phyloP scores from a whole-genome alignment of 2,329 filamentous ascomycete genomes.

The Xylaria sp. region DNA sequence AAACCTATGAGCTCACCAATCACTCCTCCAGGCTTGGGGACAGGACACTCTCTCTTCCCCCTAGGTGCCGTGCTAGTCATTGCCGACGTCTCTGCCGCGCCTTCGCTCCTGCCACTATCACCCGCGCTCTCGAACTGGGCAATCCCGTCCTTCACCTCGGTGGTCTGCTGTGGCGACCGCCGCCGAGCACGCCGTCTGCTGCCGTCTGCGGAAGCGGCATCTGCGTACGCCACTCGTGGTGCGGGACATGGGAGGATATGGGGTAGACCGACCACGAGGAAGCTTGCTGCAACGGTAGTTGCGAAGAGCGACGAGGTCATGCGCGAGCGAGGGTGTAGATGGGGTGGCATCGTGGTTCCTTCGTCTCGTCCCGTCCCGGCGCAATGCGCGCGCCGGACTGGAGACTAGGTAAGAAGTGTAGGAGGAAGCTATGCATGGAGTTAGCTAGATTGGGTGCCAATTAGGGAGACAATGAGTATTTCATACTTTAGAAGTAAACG shows the following conservation, averaged over 20 bases:
- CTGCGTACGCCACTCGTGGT: constrained; percentile 77
- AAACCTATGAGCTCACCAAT: constrained; percentile 81
- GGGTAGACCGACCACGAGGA: constrained; percentile 90
- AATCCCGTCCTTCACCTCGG: constrained; percentile 57
- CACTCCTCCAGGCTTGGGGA: constrained; percentile 90
- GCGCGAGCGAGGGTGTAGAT: constrained; percentile 92
- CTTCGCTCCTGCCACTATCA: constrained; percentile 26
- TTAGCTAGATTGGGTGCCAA: constrained; percentile 8
- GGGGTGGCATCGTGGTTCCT: constrained; percentile 73
- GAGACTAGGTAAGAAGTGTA: not conserved
- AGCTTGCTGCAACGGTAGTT: constrained; percentile 87
- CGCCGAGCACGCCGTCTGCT: constrained; percentile 42
- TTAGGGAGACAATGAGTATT: not conserved
- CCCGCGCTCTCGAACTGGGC: constrained; percentile 55
- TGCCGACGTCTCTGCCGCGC: not conserved
- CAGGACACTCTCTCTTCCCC: constrained; percentile 80
- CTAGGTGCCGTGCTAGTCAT: constrained; percentile 44
- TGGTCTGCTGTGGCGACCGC: constrained; percentile 45
- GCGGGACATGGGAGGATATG: constrained; percentile 93
- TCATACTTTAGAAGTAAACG: not conserved
- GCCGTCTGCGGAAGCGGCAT: constrained; percentile 60
- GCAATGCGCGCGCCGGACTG: not conserved
- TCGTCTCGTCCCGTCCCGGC: constrained; percentile 3
- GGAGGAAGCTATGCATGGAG: not conserved
- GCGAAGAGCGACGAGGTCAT: constrained; percentile 95